Conservation (phyloP, 495 filamentous ascomycete genomes). For the Daldinia childiae region DNA sequence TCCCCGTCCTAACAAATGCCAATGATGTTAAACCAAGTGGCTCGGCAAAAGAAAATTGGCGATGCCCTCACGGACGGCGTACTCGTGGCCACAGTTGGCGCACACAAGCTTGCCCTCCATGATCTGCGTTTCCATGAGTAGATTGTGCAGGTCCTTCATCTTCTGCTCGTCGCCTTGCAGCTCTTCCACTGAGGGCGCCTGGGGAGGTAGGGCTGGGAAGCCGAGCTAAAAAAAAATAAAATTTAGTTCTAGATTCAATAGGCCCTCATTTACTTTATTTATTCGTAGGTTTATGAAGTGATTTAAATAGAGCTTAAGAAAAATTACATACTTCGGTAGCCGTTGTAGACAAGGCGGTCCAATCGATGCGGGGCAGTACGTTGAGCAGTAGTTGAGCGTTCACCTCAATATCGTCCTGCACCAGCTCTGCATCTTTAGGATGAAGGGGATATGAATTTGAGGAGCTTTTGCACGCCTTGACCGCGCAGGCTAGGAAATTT, state of each 20-base stretch:
- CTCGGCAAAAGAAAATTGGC: conserved; percentile 95
- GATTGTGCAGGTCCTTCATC: conserved; percentile 77
- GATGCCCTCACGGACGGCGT: conserved; percentile 92
- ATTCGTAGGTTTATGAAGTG: too few relatives aligned
- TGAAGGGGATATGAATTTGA: conserved; percentile 85
- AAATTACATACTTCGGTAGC: conserved; percentile 75
- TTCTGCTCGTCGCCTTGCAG: conserved; percentile 70
- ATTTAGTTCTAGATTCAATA: background rate
- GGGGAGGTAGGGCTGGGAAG: conserved; percentile 77
- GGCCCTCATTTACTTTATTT: background rate
- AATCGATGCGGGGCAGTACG: conserved; percentile 87
- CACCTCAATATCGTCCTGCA: conserved; percentile 79
- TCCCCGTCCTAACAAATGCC: background rate
- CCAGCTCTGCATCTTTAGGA: conserved; percentile 88
- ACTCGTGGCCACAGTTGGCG: conserved; percentile 90
- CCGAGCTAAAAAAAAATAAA: conserved; percentile 62
- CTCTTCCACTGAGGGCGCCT: conserved; percentile 67
- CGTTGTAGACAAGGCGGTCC: conserved; percentile 77
- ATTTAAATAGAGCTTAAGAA: background rate
- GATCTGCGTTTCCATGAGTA: conserved; percentile 91
- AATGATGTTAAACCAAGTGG: conserved; percentile 72
- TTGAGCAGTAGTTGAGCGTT: conserved; percentile 82
- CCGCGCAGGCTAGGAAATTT: conserved; percentile 96
- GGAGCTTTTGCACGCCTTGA: conserved; percentile 88
- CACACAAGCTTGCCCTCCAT: conserved; percentile 88